Base-by-base conservation (phyloP, 441 rosid species). In the Eutrema salsugineum region DNA sequence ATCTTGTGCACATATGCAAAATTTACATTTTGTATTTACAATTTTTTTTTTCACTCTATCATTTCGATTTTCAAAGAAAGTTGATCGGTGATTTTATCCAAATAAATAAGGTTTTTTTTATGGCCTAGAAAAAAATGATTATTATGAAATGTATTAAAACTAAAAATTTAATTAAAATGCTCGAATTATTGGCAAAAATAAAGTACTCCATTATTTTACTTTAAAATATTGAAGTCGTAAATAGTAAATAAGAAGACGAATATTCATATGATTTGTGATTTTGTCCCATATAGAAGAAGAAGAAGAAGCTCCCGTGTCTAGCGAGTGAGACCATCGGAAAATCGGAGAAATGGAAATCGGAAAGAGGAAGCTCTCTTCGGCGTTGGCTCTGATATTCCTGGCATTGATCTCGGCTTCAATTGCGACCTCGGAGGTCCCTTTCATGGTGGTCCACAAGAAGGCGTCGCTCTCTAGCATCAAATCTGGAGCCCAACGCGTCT, bases 391-490 rank as follows among this genome's bases (percentile, higher is more conserved):
- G 55, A 40, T 77, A 48, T 69, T 80, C 63, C 70, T 88, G 55
- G 50, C 81, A 62, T 66, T 90, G 63, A 55, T 82, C 7, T 87
- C 88, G 0, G 73, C 83, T 14, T 63, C 86, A 32, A 67, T 82
- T 22, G 86, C 84, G 43, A 78, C 51, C 80, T 39, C 86, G 14
- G 97, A 93, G 64, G 87, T 80, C 39, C 94, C 97, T 20, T 90
- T 87, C 85, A 83, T 91, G 49, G 86, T 90, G 12, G 92, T 88
- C 5, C 90, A 90, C 88, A 88, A 90, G 95, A 90, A 93, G 81
- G 92, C 90, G 32, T 74, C 92, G 57, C 88, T 87, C 78, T 79
- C 70, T 33, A 72, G 84, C 66, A 88, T 87, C 83, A 93, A 86
- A 68, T 81, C 94, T 57, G 96, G 94, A 68, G 65, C 83, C 46